Conservation (phyloP, 2,329 filamentous ascomycete genomes). For the Hypoxylon sp. region DNA sequence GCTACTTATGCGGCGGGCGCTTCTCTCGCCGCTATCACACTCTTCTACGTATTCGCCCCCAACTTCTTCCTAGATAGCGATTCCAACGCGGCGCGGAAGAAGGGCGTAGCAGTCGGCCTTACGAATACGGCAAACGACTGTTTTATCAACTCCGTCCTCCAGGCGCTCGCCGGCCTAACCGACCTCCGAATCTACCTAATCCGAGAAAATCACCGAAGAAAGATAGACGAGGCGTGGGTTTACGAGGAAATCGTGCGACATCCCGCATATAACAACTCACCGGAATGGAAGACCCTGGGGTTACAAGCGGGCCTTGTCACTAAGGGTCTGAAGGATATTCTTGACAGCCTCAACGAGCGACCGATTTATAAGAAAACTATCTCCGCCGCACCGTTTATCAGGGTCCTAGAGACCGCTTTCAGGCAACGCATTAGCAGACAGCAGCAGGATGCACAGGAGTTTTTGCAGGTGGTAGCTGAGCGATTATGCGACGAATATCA, state of each 20-base stretch:
- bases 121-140: conserved; percentile 94
- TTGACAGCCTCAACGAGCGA: conserved; percentile 92
- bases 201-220: conserved; percentile 86
- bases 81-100: conserved; percentile 77
- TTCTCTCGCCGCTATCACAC: conserved; percentile 91
- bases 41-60: conserved; percentile 98
- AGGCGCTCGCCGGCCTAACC: conserved; percentile 90
- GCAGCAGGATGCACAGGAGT: conserved; percentile 98
- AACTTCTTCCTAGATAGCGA: conserved; percentile 95
- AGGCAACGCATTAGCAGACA: conserved; percentile 91
- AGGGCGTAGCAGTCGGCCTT: conserved; percentile 85
- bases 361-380: conserved; percentile 96
- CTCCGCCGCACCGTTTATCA: conserved; percentile 86
- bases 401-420: conserved; percentile 87
- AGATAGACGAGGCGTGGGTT: conserved; percentile 81
- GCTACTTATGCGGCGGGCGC: conserved; percentile 96
- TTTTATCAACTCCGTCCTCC: conserved; percentile 96
- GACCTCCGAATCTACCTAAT: conserved; percentile 94
- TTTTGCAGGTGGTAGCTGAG: conserved; percentile 93
- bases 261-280: conserved; percentile 55
- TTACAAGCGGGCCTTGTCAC: conserved; percentile 89
- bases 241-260: conserved; percentile 75
- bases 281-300: conserved; percentile 73
- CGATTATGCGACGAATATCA: conserved; percentile 94
- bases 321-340: conserved; percentile 88